Conservation (phyloP, 768 basidiomycete genomes). For the Neoboletus brunneissimus region DNA sequence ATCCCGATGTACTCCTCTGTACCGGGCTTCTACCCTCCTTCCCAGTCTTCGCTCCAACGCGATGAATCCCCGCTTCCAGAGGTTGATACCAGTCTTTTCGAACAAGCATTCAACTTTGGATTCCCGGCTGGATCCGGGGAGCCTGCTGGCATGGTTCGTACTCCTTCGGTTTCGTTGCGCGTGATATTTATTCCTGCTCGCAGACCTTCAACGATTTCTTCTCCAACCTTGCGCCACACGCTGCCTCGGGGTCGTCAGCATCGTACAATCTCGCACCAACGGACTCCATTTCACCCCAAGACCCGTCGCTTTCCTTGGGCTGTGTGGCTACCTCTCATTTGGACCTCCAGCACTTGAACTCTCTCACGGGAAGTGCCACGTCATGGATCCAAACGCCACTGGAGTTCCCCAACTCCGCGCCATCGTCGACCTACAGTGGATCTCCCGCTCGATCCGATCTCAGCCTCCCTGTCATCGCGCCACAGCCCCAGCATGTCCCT, state of each 20-base stretch:
- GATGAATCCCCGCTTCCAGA: conserved; percentile 51
- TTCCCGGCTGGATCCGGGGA: conserved; percentile 18
- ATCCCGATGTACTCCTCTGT: conserved; percentile 22
- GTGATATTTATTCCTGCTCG: not conserved
- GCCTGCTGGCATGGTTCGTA: conserved; percentile 13
- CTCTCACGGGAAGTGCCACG: not conserved
- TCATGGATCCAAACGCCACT: conserved; percentile 16
- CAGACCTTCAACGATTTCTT: conserved; percentile 28
- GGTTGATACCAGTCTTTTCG: conserved; percentile 46
- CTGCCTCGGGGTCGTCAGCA: conserved; percentile 4
- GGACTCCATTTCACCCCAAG: conserved; percentile 26
- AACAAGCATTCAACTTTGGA: conserved; percentile 38
- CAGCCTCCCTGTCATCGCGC: conserved; percentile 28
- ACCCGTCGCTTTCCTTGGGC: conserved; percentile 12
- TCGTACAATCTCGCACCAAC: conserved; percentile 24
- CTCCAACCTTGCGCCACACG: conserved; percentile 22
- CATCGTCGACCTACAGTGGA: conserved; percentile 44
- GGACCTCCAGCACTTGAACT: conserved; percentile 6
- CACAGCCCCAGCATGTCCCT: conserved; percentile 22
- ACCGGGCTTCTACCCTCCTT: conserved; percentile 8
- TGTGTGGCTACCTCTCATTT: conserved; percentile 7
- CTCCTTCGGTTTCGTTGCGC: accelerated
- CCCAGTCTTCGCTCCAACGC: conserved; percentile 33
- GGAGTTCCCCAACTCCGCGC: conserved; percentile 27
- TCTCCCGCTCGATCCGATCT: conserved; percentile 37